phyloP scores from a whole-genome alignment of 768 basidiomycete species.

The Mycena capillaripes region DNA sequence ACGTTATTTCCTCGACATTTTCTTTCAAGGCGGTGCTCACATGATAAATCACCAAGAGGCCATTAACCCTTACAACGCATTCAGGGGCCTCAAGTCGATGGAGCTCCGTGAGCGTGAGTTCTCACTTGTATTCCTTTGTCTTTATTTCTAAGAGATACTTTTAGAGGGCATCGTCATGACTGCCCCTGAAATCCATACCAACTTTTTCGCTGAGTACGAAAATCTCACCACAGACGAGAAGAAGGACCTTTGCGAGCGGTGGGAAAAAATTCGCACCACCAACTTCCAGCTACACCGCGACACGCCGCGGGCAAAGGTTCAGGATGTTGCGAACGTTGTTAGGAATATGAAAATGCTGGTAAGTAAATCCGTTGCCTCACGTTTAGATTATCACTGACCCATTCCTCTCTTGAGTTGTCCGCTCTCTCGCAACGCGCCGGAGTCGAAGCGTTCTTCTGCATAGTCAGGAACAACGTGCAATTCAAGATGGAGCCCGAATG shows the following conservation, averaged over 20 bases:
- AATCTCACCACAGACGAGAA: conserved; percentile 11
- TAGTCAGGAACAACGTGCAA: conserved; percentile 35
- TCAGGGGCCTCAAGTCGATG: not conserved
- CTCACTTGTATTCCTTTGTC: not conserved
- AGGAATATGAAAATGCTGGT: conserved; percentile 28
- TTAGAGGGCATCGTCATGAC: not conserved
- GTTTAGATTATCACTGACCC: too few species aligned
- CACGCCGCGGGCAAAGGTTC: conserved; percentile 17
- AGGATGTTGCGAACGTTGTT: conserved; percentile 23
- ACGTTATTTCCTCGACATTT: conserved; percentile 17
- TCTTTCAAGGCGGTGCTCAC: conserved; percentile 22
- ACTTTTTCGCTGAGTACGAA: conserved; percentile 27
- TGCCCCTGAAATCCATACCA: not conserved
- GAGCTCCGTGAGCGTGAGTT: conserved; percentile 4
- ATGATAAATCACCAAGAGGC: conserved; percentile 25
- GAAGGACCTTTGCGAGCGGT: not conserved
- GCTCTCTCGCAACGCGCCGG: conserved; percentile 33
- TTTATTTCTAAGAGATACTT: not conserved
- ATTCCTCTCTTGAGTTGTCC: too few species aligned
- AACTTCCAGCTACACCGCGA: conserved; percentile 6
- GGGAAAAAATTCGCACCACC: not conserved
- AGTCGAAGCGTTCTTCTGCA: conserved; percentile 42
- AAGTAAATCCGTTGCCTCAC: too few species aligned
- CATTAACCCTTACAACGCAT: conserved; percentile 16
- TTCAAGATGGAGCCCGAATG: conserved; percentile 38